Evolutionary conservation across 228 moss, liverwort and hornwort genomes (phyloP).

Genomic region (Sphagnum magellanicum): DNA sequence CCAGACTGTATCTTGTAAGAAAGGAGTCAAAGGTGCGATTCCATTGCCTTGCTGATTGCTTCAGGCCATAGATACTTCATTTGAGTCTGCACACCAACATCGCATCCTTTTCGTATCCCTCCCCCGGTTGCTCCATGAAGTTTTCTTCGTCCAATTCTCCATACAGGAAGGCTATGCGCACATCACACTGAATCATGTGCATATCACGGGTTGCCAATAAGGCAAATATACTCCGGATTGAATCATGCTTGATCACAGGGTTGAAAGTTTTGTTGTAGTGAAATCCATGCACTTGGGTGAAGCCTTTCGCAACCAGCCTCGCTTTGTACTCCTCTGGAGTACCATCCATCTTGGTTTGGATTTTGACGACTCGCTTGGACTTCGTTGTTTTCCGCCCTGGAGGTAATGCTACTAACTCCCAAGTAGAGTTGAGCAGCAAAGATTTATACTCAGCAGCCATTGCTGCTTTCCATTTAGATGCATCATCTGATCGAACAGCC

Average conservation of each 20-base stretch:
- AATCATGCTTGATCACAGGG: slow-evolving; percentile 1
- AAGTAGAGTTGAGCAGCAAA: not conserved
- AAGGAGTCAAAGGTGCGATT: not conserved
- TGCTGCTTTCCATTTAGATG: not conserved
- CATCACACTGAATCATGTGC: not conserved
- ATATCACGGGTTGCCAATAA: not conserved
- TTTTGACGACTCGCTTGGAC: not conserved
- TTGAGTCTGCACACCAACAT: not conserved
- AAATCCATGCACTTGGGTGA: not conserved
- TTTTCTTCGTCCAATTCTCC: not conserved
- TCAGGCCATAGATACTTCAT: slow-evolving; percentile 1
- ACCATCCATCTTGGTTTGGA: not conserved
- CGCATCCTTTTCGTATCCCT: not conserved
- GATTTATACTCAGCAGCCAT: not conserved
- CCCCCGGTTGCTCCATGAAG: slow-evolving; percentile 4
- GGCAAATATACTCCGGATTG: slow-evolving; percentile 1
- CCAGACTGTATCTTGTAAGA: not conserved
- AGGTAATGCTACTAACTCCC: not conserved
- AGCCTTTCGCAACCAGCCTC: slow-evolving; percentile 2
- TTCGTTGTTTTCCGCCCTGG: not conserved
- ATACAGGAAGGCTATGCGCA: not conserved
- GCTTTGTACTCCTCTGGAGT: not conserved
- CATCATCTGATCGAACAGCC: not conserved
- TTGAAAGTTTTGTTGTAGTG: slow-evolving; percentile 1
- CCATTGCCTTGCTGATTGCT: not conserved